These are phyloP conservation scores for Calonectria pteridis DNA, from an alignment of 2,329 filamentous ascomycete genomes.

Conservation along the genomic window DNA sequence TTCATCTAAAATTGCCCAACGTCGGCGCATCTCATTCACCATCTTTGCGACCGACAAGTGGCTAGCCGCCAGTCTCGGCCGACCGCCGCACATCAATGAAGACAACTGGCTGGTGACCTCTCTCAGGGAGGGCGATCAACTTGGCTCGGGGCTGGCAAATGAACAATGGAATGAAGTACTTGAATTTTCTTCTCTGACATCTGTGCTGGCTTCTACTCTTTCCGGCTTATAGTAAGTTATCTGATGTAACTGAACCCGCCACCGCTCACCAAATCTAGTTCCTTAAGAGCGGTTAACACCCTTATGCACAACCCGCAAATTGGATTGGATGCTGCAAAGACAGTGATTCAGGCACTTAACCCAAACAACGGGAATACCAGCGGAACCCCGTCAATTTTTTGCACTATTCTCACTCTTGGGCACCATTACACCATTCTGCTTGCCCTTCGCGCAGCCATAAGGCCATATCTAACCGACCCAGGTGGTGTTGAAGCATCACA, in stretches of 20 bases:
- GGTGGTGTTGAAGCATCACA: background rate
- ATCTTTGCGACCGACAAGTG: slow-evolving; percentile 36
- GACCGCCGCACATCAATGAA: slow-evolving; percentile 23
- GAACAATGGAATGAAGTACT: slow-evolving; percentile 19
- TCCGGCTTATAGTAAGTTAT: slow-evolving; percentile 22
- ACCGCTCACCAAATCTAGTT: background rate
- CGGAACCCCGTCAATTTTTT: background rate
- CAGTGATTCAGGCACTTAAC: background rate
- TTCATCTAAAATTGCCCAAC: slow-evolving; percentile 21
- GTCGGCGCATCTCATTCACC: slow-evolving; percentile 30
- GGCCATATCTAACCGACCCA: background rate
- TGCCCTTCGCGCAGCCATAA: slow-evolving; percentile 9
- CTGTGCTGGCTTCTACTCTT: slow-evolving; percentile 10
- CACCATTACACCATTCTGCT: slow-evolving; percentile 9
- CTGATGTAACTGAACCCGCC: background rate
- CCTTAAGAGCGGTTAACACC: background rate
- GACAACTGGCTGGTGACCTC: slow-evolving; percentile 28
- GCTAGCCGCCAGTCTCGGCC: slow-evolving; percentile 32
- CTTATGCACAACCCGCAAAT: background rate
- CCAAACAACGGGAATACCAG: background rate
- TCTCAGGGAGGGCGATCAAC: background rate
- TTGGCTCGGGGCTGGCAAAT: slow-evolving; percentile 2
- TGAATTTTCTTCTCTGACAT: slow-evolving; percentile 15
- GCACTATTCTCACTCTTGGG: background rate
- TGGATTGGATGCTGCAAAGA: background rate